Conservation (phyloP, 2,329 filamentous ascomycete species). For the Colletotrichum salicis region DNA sequence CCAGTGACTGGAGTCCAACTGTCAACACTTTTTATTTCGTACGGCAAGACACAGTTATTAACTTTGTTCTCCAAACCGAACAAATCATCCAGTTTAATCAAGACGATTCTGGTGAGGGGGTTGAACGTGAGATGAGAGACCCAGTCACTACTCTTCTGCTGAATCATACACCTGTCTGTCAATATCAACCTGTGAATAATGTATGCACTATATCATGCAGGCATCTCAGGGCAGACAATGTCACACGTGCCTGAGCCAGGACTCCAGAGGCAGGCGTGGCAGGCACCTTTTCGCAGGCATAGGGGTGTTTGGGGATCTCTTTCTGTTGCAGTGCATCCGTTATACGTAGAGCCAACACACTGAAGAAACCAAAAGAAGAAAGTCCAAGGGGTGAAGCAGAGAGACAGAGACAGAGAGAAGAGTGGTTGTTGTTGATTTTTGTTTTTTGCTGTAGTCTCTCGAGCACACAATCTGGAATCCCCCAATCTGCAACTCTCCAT, state of each 20-base stretch:
- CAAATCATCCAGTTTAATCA: not conserved
- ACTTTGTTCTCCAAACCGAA: not conserved
- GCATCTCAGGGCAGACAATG: constrained; percentile 11
- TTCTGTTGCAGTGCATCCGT: not conserved
- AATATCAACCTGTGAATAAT: constrained; percentile 4
- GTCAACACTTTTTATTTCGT: not conserved
- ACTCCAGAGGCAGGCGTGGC: not conserved
- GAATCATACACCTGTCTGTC: not conserved
- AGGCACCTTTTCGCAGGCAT: not conserved
- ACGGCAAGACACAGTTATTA: not conserved
- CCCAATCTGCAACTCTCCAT: not conserved
- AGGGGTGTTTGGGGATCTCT: not conserved
- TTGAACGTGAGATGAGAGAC: not conserved
- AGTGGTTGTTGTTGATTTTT: not conserved
- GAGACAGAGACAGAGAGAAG: not conserved
- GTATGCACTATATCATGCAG: not conserved
- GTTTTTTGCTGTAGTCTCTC: not conserved
- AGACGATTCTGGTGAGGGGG: not conserved
- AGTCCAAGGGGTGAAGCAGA: not conserved
- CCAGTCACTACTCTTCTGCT: not conserved
- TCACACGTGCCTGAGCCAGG: not conserved
- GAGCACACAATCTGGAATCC: not conserved
- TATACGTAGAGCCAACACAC: not conserved
- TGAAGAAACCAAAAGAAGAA: not conserved
- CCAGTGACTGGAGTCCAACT: not conserved